Base-by-base conservation (phyloP, 2,329 filamentous ascomycete species). In the Didymosphaeria variabile region DNA sequence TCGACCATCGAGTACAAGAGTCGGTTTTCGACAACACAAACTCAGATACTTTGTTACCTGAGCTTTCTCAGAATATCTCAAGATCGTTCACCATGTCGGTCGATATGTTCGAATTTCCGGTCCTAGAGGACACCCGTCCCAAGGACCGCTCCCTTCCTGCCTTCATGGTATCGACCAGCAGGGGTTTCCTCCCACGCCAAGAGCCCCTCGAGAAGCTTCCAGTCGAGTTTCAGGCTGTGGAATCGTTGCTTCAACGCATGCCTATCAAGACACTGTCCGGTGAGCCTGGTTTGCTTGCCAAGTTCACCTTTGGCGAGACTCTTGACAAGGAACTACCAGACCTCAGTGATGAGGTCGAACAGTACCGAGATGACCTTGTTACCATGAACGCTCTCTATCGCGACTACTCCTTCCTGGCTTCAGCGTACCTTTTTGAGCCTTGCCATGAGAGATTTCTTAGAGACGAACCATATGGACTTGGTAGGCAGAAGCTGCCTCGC, bases 381-480 rank as follows among this genome's bases (percentile, higher is more conserved):
- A 81, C 92, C 61, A 88, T 96, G 83, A 95, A 94, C 71, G 93
- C 93, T 36, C 81, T 96, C 51, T 97, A 97, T 78, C 86, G 94
- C 21, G 94, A 97, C 81, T 97, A 97, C 78, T 91, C 91, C 15
- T 97, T 97, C 83, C 81, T 97, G 32, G 91, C 93, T 5, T 96
- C 92, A 26, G 91, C 93, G 0, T 97, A 97, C 76, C 84, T 97
- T 32, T 88, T 97, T 32, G 94, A 97, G 83, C 94, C 94, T 12
- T 97, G 94, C 78, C 94, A 95, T 79, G 85, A 92, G 80, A 86
- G 90, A 62, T 89, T 87, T 77, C 80, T 82, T 62, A 82, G 81
- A 50, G 90, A 90, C 0, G 88, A 91, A 75, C 84, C 85, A 1
- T 97, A 97, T 75, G 93, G 93, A 0, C 81, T 97, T 47, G 93